phyloP scores from a whole-genome alignment of 116 monocot species.

The Trichopus zeylanicus region DNA sequence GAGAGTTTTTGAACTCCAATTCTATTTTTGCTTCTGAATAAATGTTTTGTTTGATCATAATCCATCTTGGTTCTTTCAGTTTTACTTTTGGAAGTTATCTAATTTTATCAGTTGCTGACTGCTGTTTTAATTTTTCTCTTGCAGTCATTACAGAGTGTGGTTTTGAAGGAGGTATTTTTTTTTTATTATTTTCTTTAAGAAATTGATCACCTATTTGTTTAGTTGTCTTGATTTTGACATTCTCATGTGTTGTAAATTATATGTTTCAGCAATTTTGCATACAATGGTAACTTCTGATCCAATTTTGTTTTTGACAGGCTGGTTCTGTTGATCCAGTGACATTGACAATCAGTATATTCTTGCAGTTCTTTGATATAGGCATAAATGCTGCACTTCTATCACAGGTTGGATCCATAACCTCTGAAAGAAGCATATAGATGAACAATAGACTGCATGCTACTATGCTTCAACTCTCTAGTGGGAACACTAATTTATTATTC shows the following conservation, averaged over 20 bases:
- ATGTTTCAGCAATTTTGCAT: background rate
- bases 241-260: background rate
- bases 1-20: background rate
- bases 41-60: background rate
- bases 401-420: slow-evolving; percentile 37
- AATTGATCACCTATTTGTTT: background rate
- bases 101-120: background rate
- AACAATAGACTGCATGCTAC: too few relatives aligned
- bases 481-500: too few relatives aligned
- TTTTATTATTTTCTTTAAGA: background rate
- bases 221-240: background rate
- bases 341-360: slow-evolving; percentile 78
- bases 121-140: slow-evolving; percentile 22
- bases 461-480: too few relatives aligned
- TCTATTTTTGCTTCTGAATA: background rate
- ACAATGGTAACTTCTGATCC: background rate
- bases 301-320: slow-evolving; percentile 35
- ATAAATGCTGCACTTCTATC: slow-evolving; percentile 83
- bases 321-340: slow-evolving; percentile 95
- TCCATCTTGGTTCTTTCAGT: background rate
- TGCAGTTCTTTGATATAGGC: slow-evolving; percentile 93
- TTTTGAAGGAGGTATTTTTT: slow-evolving; percentile 78
- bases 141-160: slow-evolving; percentile 97
- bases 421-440: slow-evolving; percentile 1
- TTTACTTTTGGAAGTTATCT: background rate